Evolutionary conservation across 345 rosid species (phyloP).

Genomic region (Syzygium aromaticum): DNA sequence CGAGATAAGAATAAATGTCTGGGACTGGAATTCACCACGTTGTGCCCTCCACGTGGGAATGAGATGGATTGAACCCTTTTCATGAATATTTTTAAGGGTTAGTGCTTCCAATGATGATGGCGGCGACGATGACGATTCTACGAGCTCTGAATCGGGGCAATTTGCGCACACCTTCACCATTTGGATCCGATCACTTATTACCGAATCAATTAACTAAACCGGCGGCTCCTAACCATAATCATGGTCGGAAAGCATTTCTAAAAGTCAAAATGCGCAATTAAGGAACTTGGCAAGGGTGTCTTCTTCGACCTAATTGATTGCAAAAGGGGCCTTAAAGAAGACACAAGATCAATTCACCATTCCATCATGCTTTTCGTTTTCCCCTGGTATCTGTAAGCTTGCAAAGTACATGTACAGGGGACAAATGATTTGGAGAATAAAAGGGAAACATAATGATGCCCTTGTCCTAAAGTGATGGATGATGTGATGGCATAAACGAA

Average conservation of each 20-base stretch:
- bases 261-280: background rate
- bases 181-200: background rate
- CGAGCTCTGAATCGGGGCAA: background rate
- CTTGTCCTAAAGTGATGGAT: background rate
- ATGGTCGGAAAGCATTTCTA: background rate
- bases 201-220: background rate
- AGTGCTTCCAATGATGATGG: background rate
- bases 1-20: background rate
- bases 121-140: background rate
- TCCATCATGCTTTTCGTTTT: background rate
- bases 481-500: background rate
- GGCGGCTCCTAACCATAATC: background rate
- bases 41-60: background rate
- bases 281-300: background rate
- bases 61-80: background rate
- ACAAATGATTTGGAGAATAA: background rate
- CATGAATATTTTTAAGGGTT: background rate
- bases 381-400: background rate
- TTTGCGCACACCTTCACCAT: background rate
- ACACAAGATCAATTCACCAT: background rate
- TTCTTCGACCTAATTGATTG: background rate
- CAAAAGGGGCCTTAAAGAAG: background rate
- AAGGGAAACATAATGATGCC: background rate
- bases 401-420: background rate
- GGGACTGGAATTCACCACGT: background rate